Evolutionary conservation across 306 rosid genomes (phyloP), one percentile per base, ranked within the genome.

Genomic region (Malus fusca): DNA sequence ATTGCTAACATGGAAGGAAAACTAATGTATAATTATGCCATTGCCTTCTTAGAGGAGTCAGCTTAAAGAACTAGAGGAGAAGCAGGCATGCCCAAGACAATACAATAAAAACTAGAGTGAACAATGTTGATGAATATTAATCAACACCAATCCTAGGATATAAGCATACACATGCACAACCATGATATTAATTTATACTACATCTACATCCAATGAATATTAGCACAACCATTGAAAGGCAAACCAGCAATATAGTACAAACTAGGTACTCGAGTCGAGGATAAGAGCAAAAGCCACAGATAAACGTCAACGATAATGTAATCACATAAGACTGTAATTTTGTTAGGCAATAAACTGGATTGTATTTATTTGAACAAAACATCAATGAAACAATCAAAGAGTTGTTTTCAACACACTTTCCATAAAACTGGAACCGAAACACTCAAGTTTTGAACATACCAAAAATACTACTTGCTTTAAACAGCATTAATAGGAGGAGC

Each of bases 391-490:
- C 33, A 42, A 68, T 68, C 19, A 42, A 19, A 37, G 68, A 64
- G 52, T 73, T 72, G 66, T 23, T 73, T 59, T 63, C 55, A 63
- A 60, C 66, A 22, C 70, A 44, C 44, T 80, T 79, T 73, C 81
- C 53, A 74, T 77, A 26, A 61, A 75, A 72, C 77, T 60, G 83
- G 42, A 80, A 59, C 71, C 69, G 72, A 56, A 73, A 60, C 76
- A 77, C 58, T 78, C 23, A 52, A 37, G 84, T 73, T 79, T 79
- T 13, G 75, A 72, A 78, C 66, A 84, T 78, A 60, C 85, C 78
- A 73, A 71, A 81, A 77, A 26, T 43, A 61, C 60, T 37, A 40
- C 76, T 75, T 75, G 59, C 83, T 61, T 58, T 21, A 75, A 61
- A 76, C 64, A 65, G 75, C 53, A 77, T 31, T 42, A 46, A 53